These are phyloP conservation scores for Knufia fluminis DNA, from an alignment of 2,329 filamentous ascomycete genomes.

Conservation along the genomic window DNA sequence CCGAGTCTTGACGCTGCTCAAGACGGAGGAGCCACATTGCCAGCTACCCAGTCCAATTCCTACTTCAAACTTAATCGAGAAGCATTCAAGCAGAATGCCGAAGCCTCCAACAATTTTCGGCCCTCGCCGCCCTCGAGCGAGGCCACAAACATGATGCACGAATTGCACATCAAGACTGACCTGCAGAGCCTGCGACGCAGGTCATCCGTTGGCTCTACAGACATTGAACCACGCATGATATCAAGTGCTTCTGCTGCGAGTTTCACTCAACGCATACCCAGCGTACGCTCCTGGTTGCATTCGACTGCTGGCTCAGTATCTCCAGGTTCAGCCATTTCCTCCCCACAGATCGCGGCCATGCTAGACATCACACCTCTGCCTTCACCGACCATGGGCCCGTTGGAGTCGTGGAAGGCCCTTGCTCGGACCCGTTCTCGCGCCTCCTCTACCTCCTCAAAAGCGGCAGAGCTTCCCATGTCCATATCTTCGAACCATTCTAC, in stretches of 20 bases:
- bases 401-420: slow-evolving; percentile 54
- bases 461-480: slow-evolving; percentile 9
- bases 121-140: slow-evolving; percentile 11
- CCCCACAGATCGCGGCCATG: slow-evolving; percentile 65
- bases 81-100: slow-evolving; percentile 16
- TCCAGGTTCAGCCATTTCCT: slow-evolving; percentile 60
- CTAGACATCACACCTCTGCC: slow-evolving; percentile 70
- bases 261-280: slow-evolving; percentile 36
- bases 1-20: slow-evolving; percentile 9
- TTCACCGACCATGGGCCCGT: slow-evolving; percentile 63
- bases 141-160: slow-evolving; percentile 16
- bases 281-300: slow-evolving; percentile 33
- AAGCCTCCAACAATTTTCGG: slow-evolving; percentile 6
- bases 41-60: not conserved
- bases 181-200: slow-evolving; percentile 12
- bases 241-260: slow-evolving; percentile 35
- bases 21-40: not conserved
- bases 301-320: slow-evolving; percentile 40
- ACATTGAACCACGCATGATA: slow-evolving; percentile 29
- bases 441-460: slow-evolving; percentile 33
- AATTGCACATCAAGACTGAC: slow-evolving; percentile 22
- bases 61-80: slow-evolving; percentile 15
- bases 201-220: slow-evolving; percentile 15
- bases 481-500: slow-evolving; percentile 10
- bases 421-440: slow-evolving; percentile 34